Evolutionary conservation across 495 filamentous ascomycete genomes (phyloP).

Genomic region (Lophiotrema nucula): DNA sequence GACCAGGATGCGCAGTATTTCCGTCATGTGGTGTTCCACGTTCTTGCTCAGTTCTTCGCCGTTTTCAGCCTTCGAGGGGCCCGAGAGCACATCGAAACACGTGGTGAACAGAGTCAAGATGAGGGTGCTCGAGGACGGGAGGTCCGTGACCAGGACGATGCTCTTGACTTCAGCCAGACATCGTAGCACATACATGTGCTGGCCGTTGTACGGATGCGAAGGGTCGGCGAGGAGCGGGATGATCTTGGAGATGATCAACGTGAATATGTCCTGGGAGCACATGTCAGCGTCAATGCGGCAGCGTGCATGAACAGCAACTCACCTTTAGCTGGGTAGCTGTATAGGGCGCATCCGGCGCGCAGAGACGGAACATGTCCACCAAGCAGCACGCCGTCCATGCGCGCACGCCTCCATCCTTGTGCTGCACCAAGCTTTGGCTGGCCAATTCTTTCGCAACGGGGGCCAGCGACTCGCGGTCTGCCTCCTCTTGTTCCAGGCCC

Average conservation of each 20-base stretch:
- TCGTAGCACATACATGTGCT: constrained; percentile 84
- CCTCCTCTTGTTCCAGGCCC: constrained; percentile 83
- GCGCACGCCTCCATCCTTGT: constrained; percentile 90
- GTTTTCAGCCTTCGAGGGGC: constrained; percentile 65
- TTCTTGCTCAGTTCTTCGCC: constrained; percentile 83
- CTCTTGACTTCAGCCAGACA: constrained; percentile 92
- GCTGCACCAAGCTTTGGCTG: constrained; percentile 72
- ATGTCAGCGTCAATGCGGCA: constrained; percentile 1
- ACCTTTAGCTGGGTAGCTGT: constrained; percentile 89
- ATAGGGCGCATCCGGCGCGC: constrained; percentile 94
- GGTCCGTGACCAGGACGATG: constrained; percentile 88
- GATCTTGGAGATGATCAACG: constrained; percentile 76
- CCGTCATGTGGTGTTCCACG: constrained; percentile 88
- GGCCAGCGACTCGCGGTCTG: constrained; percentile 73
- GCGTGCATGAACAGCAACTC: not conserved
- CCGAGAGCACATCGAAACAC: constrained; percentile 91
- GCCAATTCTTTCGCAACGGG: constrained; percentile 88
- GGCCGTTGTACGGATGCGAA: constrained; percentile 84
- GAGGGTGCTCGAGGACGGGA: constrained; percentile 73
- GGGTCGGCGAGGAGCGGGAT: constrained; percentile 85
- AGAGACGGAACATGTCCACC: constrained; percentile 89
- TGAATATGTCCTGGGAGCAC: constrained; percentile 78
- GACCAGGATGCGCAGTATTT: constrained; percentile 76
- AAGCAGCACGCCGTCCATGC: constrained; percentile 86
- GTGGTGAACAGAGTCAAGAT: constrained; percentile 75